Percentiles rank a stretch among this genome's conserved stretches.
Conservation (phyloP, 331 rosid genomes). For the Malus hybrid region DNA sequence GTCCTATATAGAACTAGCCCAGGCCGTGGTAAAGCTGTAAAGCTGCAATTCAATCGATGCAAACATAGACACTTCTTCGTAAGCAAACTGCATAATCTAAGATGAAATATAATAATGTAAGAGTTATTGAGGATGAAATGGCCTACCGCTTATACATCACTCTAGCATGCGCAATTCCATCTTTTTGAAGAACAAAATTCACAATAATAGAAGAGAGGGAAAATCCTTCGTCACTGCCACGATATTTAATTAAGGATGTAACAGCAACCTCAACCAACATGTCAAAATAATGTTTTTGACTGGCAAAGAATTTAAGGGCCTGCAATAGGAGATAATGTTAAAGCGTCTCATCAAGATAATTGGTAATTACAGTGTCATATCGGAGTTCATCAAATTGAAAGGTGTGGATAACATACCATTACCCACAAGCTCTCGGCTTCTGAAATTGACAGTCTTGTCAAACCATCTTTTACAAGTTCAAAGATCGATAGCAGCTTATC, state of each 20-base stretch:
- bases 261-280: conserved; percentile 68
- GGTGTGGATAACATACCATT: conserved; percentile 39
- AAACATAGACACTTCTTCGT: not conserved
- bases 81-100: not conserved
- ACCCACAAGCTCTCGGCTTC: conserved; percentile 76
- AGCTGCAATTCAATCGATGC: conserved; percentile 46
- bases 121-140: not conserved
- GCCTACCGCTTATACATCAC: conserved; percentile 68
- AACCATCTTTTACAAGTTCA: conserved; percentile 39
- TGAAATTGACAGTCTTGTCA: conserved; percentile 39
- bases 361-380: not conserved
- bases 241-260: conserved; percentile 40
- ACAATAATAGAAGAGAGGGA: conserved; percentile 68
- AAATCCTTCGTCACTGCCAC: conserved; percentile 77
- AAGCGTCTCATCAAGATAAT: not conserved
- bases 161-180: conserved; percentile 69
- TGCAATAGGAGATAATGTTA: conserved; percentile 23
- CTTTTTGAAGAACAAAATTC: conserved; percentile 59
- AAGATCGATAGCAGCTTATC: conserved; percentile 57
- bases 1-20: conserved; percentile 59
- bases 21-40: conserved; percentile 70
- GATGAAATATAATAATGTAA: not conserved
- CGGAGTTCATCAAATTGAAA: not conserved
- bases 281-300: conserved; percentile 47
- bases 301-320: conserved; percentile 67